These are phyloP conservation scores for Fusarium secorum DNA, from an alignment of 2,329 filamentous ascomycete genomes.

Conservation along the genomic window DNA sequence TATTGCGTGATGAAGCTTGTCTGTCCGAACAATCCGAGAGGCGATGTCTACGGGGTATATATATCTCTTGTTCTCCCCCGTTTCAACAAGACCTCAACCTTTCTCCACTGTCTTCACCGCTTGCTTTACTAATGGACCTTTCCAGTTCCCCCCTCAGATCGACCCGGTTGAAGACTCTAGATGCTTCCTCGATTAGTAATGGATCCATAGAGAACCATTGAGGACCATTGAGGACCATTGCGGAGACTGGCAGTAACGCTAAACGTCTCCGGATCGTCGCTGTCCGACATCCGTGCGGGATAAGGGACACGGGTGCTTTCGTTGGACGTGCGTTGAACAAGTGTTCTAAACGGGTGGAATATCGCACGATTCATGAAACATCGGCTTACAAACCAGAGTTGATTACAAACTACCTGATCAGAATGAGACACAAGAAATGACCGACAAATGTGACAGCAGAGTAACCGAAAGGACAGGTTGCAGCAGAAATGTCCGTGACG, in stretches of 20 bases:
- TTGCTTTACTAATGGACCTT: slow-evolving; percentile 15
- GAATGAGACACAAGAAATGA: neutral
- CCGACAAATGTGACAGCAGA: neutral
- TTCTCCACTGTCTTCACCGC: slow-evolving; percentile 22
- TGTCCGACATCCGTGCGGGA: neutral
- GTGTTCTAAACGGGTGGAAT: neutral
- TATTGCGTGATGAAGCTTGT: slow-evolving; percentile 30
- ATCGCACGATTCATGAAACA: neutral
- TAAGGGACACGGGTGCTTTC: neutral
- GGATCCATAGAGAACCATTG: neutral
- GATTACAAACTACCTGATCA: neutral
- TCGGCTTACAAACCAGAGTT: slow-evolving; percentile 10
- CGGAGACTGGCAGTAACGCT: neutral
- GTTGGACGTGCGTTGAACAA: neutral
- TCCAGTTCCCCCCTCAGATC: neutral
- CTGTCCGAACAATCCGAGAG: neutral
- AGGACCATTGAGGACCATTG: neutral
- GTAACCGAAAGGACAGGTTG: neutral
- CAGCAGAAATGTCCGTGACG: neutral
- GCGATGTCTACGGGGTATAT: slow-evolving; percentile 15
- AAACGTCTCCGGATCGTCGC: neutral
- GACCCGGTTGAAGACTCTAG: slow-evolving; percentile 12
- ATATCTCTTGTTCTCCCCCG: slow-evolving; percentile 4
- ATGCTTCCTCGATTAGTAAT: slow-evolving; percentile 34
- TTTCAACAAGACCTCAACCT: neutral